These are phyloP conservation scores for Tricholomella constricta DNA, from an alignment of 768 basidiomycete species.

Conservation along the genomic window DNA sequence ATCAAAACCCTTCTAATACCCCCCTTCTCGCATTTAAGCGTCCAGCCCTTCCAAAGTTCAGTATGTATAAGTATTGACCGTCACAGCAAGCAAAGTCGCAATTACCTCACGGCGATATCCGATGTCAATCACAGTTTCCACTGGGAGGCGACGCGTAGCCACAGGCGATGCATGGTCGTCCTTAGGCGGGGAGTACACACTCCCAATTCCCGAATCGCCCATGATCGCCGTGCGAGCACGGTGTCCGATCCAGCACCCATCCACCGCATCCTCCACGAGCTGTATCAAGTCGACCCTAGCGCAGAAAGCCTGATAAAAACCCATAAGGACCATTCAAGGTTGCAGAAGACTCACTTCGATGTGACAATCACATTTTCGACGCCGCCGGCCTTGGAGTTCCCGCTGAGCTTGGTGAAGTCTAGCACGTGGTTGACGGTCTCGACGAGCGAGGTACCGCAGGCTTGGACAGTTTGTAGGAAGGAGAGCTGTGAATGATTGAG, in stretches of 20 bases:
- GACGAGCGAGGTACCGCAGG: slow-evolving; percentile 92
- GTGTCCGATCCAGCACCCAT: slow-evolving; percentile 94
- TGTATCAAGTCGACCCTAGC: slow-evolving; percentile 73
- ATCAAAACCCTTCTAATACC: slow-evolving; percentile 90
- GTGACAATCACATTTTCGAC: slow-evolving; percentile 75
- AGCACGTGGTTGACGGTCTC: slow-evolving; percentile 97
- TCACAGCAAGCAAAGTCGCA: background rate
- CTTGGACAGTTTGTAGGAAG: slow-evolving; percentile 91
- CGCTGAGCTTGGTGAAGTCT: slow-evolving; percentile 94
- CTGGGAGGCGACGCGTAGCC: slow-evolving; percentile 43
- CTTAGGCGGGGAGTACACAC: slow-evolving; percentile 86
- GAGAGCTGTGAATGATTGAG: slow-evolving; percentile 81
- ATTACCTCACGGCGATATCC: slow-evolving; percentile 66
- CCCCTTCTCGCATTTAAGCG: slow-evolving; percentile 85
- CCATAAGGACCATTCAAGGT: background rate
- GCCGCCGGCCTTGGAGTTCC: slow-evolving; percentile 77
- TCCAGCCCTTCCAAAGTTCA: slow-evolving; percentile 67
- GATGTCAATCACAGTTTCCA: slow-evolving; percentile 90
- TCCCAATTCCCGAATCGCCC: slow-evolving; percentile 82
- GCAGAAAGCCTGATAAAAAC: slow-evolving; percentile 5
- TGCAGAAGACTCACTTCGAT: slow-evolving; percentile 52
- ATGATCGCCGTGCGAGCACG: slow-evolving; percentile 73
- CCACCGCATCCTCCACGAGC: slow-evolving; percentile 86
- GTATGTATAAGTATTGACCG: background rate
- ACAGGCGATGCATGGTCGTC: slow-evolving; percentile 47